Percentiles rank a stretch among this genome's conserved stretches.
phyloP scores from a whole-genome alignment of 202 grass and related monocot species.

The Setaria italica region DNA sequence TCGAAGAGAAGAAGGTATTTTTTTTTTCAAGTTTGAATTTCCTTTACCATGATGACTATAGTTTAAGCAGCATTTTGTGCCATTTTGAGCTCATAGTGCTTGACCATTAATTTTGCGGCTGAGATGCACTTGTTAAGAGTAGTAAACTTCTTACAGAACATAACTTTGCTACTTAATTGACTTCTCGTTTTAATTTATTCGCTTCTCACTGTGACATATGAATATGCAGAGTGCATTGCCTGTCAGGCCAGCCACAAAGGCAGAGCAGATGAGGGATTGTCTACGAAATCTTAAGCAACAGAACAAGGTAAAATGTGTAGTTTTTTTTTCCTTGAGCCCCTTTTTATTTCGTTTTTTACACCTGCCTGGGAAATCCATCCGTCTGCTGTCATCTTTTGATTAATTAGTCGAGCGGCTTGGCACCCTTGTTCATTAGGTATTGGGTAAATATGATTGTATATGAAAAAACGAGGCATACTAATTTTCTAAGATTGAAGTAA shows the following conservation, averaged over 20 bases:
- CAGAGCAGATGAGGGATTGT: constrained; percentile 91
- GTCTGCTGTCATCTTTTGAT: constrained; percentile 7
- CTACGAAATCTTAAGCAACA: constrained; percentile 90
- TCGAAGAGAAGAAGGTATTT: constrained; percentile 88
- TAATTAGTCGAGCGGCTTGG: not conserved
- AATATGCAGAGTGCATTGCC: constrained; percentile 68
- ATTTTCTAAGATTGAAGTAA: not conserved
- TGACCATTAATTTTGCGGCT: not conserved
- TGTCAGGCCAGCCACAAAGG: constrained; percentile 75
- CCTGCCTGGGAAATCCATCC: not conserved
- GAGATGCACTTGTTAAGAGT: not conserved
- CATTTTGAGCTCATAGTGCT: constrained; percentile 12
- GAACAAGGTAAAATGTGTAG: constrained; percentile 61
- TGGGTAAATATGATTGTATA: not conserved
- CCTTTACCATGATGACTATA: not conserved
- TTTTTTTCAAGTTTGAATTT: constrained; percentile 11
- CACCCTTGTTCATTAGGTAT: not conserved
- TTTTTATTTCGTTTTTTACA: not conserved
- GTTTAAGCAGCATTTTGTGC: constrained; percentile 8
- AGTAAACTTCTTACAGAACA: not conserved
- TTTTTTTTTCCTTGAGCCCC: not conserved
- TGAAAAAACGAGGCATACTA: not conserved
- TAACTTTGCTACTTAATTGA: not conserved
- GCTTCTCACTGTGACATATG: not conserved
- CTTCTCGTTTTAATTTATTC: not conserved